These are phyloP conservation scores for Penicillium paxilli DNA, from an alignment of 495 filamentous ascomycete species.

Conservation along the genomic window DNA sequence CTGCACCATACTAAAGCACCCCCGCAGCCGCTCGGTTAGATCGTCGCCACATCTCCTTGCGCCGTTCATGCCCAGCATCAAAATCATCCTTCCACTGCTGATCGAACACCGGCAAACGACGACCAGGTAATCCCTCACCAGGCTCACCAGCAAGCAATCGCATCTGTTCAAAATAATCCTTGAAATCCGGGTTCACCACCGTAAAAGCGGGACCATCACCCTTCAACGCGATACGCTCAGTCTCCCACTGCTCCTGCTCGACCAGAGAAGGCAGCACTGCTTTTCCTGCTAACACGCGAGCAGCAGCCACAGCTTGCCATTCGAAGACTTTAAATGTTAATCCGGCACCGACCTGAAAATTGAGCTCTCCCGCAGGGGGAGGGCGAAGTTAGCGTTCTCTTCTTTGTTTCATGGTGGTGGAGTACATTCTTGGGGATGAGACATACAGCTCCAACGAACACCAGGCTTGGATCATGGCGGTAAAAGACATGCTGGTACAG, in stretches of 20 bases:
- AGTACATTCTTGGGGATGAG: slow-evolving; percentile 26
- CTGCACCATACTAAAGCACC: neutral
- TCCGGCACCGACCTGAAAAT: slow-evolving; percentile 52
- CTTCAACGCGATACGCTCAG: slow-evolving; percentile 43
- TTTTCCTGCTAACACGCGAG: slow-evolving; percentile 55
- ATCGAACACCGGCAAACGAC: slow-evolving; percentile 46
- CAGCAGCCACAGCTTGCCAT: slow-evolving; percentile 60
- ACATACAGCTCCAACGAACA: slow-evolving; percentile 45
- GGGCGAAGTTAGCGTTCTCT: neutral
- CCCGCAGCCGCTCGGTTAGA: slow-evolving; percentile 21
- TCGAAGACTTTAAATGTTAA: slow-evolving; percentile 62
- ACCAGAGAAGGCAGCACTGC: slow-evolving; percentile 38
- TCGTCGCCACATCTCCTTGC: slow-evolving; percentile 51
- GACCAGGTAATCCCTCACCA: slow-evolving; percentile 27
- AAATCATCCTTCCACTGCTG: slow-evolving; percentile 51
- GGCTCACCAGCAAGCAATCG: slow-evolving; percentile 49
- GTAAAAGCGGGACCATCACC: slow-evolving; percentile 53
- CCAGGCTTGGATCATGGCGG: slow-evolving; percentile 36
- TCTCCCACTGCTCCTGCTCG: slow-evolving; percentile 54
- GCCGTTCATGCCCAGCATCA: slow-evolving; percentile 44
- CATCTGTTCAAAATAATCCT: slow-evolving; percentile 54
- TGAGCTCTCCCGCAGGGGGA: no score
- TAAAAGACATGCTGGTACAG: slow-evolving; percentile 59
- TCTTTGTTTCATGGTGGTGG: slow-evolving; percentile 22
- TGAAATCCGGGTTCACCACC: slow-evolving; percentile 52